These are phyloP conservation scores for Metschnikowia bowlesiae DNA, from an alignment of 805 yeast species.

Conservation along the genomic window DNA sequence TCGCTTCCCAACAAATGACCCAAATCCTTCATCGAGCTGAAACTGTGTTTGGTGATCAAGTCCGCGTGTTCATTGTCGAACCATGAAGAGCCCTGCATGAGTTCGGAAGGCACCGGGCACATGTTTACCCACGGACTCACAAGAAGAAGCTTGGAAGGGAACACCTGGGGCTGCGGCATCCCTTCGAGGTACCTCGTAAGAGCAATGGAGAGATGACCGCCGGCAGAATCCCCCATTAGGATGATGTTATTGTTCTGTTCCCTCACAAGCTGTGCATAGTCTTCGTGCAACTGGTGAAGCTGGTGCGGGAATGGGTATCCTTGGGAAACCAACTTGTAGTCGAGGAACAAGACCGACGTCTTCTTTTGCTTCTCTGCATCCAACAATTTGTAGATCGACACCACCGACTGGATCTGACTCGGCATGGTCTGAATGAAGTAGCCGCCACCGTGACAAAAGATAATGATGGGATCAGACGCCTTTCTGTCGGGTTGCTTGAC, in stretches of 20 bases:
- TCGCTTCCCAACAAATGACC: constrained; percentile 8
- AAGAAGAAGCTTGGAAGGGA: constrained; percentile 26
- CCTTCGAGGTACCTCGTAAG: constrained; percentile 26
- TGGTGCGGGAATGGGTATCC: constrained; percentile 33
- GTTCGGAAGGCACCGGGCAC: constrained; percentile 18
- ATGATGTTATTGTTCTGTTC: constrained; percentile 27
- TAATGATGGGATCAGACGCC: constrained; percentile 26
- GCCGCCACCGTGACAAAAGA: constrained; percentile 41
- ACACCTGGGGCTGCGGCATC: constrained; percentile 11
- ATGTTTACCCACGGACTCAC: constrained; percentile 39
- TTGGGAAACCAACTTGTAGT: constrained; percentile 28
- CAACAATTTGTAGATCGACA: constrained; percentile 27
- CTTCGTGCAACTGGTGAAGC: constrained; percentile 25
- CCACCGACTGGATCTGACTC: constrained; percentile 26
- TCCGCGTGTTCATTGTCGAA: constrained; percentile 23
- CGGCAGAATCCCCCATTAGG: constrained; percentile 42
- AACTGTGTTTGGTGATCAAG: constrained; percentile 12
- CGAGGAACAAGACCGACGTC: constrained; percentile 27
- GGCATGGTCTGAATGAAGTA: constrained; percentile 29
- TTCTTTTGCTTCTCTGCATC: constrained; percentile 18
- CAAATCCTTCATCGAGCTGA: constrained; percentile 8
- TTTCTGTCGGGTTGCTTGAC: constrained; percentile 24
- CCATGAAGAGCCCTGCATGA: constrained; percentile 30
- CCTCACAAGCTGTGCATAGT: constrained; percentile 19
- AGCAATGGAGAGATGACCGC: constrained; percentile 33